phyloP scores from a whole-genome alignment of 768 basidiomycete species.

The Stropharia rugosoannulata region DNA sequence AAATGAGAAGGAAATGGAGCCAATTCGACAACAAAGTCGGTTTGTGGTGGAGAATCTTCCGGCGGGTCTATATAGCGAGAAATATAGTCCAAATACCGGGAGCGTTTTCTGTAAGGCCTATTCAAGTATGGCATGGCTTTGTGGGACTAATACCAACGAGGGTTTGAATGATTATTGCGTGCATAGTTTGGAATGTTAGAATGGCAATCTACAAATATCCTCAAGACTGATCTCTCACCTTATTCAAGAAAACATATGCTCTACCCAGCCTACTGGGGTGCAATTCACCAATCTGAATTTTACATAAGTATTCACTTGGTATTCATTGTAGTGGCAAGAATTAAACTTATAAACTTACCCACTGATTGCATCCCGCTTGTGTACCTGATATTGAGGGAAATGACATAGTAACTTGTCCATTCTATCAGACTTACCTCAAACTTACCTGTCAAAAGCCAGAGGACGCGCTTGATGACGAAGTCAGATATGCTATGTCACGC shows the following conservation, averaged over 20 bases:
- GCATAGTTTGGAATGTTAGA: not conserved
- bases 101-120: slow-evolving; percentile 48
- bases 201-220: no score
- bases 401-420: not conserved
- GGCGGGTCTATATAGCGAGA: slow-evolving; percentile 60
- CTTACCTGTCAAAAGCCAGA: slow-evolving; percentile 60
- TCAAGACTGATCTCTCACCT: slow-evolving; percentile 26
- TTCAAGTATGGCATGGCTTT: slow-evolving; percentile 64
- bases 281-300: slow-evolving; percentile 47
- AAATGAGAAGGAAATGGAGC: slow-evolving; percentile 56
- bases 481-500: slow-evolving; percentile 39
- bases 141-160: slow-evolving; percentile 34
- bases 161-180: not conserved
- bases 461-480: slow-evolving; percentile 55
- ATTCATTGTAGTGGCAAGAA: not conserved
- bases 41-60: slow-evolving; percentile 44
- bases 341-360: slow-evolving; percentile 31
- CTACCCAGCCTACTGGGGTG: slow-evolving; percentile 52
- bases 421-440: no score
- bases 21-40: slow-evolving; percentile 46
- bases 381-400: slow-evolving; percentile 32
- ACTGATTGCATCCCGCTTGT: slow-evolving; percentile 59
- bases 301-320: not conserved
- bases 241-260: slow-evolving; percentile 66
- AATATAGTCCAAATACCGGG: slow-evolving; percentile 40